Evolutionary conservation across 2,329 filamentous ascomycete genomes (phyloP).

Genomic region (Claviceps capensis): DNA sequence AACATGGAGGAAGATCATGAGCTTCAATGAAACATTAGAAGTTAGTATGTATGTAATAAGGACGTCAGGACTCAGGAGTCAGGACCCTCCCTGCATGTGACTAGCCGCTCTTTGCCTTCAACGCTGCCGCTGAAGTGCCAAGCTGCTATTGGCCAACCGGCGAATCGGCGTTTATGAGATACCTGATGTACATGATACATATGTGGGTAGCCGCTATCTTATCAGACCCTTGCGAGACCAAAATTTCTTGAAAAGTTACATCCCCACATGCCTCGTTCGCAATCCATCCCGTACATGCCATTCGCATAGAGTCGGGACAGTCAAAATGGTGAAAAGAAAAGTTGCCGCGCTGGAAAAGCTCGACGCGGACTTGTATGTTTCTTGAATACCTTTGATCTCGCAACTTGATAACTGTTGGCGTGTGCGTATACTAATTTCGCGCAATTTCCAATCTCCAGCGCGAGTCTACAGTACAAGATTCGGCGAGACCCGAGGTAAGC

Average conservation of each 20-base stretch:
- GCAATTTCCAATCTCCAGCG: slow-evolving; percentile 28
- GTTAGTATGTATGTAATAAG: no score
- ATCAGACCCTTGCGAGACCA: not conserved
- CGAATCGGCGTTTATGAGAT: no score
- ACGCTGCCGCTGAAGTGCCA: no score
- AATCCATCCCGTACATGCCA: not conserved
- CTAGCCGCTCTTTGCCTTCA: no score
- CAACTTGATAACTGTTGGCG: no score
- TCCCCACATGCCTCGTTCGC: not conserved
- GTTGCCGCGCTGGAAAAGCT: slow-evolving; percentile 89
- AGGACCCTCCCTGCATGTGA: no score
- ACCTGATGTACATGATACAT: no score
- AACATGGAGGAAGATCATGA: no score
- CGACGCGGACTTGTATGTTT: slow-evolving; percentile 65
- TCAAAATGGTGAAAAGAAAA: slow-evolving; percentile 69
- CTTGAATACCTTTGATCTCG: not conserved
- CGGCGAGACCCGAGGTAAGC: slow-evolving; percentile 65
- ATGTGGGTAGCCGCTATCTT: not conserved
- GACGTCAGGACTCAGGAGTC: no score
- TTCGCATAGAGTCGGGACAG: not conserved
- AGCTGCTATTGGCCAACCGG: no score
- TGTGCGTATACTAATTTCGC: not conserved
- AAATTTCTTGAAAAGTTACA: slow-evolving; percentile 4
- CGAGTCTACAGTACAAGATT: slow-evolving; percentile 86
- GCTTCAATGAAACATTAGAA: no score